Conservation (phyloP, 2,329 filamentous ascomycete species). For the Beauveria pseudobassiana region DNA sequence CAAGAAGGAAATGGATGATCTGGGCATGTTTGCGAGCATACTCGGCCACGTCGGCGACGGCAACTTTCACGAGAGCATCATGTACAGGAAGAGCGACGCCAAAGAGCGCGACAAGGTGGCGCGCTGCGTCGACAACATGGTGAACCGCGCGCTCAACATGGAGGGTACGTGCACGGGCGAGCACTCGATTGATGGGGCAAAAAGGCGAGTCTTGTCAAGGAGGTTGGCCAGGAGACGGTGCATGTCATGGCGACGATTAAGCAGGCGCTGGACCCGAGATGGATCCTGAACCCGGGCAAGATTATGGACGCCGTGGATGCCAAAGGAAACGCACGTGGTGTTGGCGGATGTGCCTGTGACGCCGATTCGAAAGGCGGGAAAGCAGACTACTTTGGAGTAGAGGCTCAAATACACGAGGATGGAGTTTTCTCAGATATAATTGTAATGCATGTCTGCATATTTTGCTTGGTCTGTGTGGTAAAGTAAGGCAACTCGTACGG, state of each 20-base stretch:
- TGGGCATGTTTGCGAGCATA: conserved; percentile 81
- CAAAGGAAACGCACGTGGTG: conserved; percentile 15
- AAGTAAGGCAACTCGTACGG: neutral
- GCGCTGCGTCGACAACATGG: conserved; percentile 80
- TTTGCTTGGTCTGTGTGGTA: neutral
- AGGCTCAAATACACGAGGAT: neutral
- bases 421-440: no score
- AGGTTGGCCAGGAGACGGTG: conserved; percentile 73
- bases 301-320: conserved; percentile 63
- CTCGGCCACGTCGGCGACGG: conserved; percentile 88
- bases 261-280: conserved; percentile 70
- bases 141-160: conserved; percentile 84
- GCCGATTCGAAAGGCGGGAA: conserved; percentile 14
- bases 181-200: conserved; percentile 79
- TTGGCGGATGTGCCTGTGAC: conserved; percentile 17
- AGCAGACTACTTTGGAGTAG: neutral
- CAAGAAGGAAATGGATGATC: conserved; percentile 80
- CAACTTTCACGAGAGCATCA: conserved; percentile 90
- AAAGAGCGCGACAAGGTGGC: conserved; percentile 70
- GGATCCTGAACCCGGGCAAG: conserved; percentile 89
- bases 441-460: no score
- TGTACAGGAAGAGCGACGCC: conserved; percentile 67
- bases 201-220: conserved; percentile 69
- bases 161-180: conserved; percentile 89
- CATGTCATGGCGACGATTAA: conserved; percentile 82